These are phyloP conservation scores for Russula griseocarnosa DNA, from an alignment of 768 basidiomycete species.

Conservation along the genomic window DNA sequence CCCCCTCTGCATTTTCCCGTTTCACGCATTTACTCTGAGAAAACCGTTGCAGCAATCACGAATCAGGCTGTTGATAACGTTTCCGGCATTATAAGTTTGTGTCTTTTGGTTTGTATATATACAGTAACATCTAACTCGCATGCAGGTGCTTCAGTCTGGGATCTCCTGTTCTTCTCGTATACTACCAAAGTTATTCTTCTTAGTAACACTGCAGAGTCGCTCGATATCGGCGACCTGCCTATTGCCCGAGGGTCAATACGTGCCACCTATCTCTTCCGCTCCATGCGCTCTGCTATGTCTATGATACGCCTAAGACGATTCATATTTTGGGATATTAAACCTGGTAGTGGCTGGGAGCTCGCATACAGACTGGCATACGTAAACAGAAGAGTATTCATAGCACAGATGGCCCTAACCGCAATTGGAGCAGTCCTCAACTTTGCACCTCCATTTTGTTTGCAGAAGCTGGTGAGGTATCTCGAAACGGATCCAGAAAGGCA, in stretches of 20 bases:
- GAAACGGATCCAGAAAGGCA: conserved; percentile 57
- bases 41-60: conserved; percentile 55
- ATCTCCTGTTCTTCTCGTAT: conserved; percentile 73
- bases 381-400: conserved; percentile 44
- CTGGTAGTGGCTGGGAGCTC: conserved; percentile 63
- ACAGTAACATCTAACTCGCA: background rate
- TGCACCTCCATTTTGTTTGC: conserved; percentile 55
- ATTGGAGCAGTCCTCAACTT: conserved; percentile 63
- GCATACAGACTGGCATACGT: conserved; percentile 57
- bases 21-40: conserved; percentile 70
- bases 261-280: conserved; percentile 52
- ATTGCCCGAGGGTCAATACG: conserved; percentile 75
- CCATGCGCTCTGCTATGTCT: conserved; percentile 57
- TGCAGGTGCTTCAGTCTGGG: conserved; percentile 56
- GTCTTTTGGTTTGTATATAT: background rate
- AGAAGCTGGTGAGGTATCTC: conserved; percentile 56
- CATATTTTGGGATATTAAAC: conserved; percentile 53
- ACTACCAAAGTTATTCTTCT: conserved; percentile 85
- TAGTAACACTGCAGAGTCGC: conserved; percentile 64
- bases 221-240: conserved; percentile 87
- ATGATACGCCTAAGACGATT: conserved; percentile 46
- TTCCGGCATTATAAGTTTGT: conserved; percentile 53
- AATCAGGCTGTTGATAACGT: conserved; percentile 73
- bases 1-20: conserved; percentile 72
- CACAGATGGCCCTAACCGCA: conserved; percentile 50